A percentile compares a stretch with the other conserved stretches of the same genome.
phyloP scores from a whole-genome alignment of 1,139 yeast genomes.

The Torulaspora globosa region DNA sequence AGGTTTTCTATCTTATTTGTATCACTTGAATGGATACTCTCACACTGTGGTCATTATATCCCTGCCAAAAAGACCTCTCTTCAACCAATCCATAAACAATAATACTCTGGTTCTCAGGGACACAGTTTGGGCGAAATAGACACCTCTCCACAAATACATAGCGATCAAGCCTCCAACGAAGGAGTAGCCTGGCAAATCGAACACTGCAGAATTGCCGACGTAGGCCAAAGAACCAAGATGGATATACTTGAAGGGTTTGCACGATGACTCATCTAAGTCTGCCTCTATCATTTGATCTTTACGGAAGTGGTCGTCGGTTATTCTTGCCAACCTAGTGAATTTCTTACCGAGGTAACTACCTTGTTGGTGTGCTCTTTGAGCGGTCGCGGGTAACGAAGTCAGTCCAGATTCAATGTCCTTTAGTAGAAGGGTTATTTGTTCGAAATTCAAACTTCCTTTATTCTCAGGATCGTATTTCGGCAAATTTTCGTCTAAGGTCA shows the following conservation, averaged over 20 bases:
- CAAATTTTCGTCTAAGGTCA: conserved; percentile 46
- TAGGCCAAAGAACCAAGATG: conserved; percentile 62
- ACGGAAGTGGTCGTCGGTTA: conserved; percentile 36
- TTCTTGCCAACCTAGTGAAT: conserved; percentile 46
- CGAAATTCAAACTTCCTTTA: conserved; percentile 47
- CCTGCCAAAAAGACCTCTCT: conserved; percentile 59
- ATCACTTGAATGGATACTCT: not conserved
- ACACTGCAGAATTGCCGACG: conserved; percentile 61
- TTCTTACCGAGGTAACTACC: conserved; percentile 58
- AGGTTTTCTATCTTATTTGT: not conserved
- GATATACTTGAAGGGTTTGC: conserved; percentile 52
- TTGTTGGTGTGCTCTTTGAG: conserved; percentile 65
- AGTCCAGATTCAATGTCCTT: conserved; percentile 55
- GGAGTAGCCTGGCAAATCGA: conserved; percentile 55
- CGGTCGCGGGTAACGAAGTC: conserved; percentile 64
- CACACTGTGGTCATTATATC: conserved; percentile 44
- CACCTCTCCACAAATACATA: conserved; percentile 64
- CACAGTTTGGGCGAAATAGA: conserved; percentile 60
- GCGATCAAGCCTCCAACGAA: conserved; percentile 59
- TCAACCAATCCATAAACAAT: conserved; percentile 59
- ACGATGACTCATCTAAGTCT: conserved; percentile 45
- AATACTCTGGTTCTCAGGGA: conserved; percentile 55
- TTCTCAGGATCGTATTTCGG: conserved; percentile 47
- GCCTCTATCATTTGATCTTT: conserved; percentile 12
- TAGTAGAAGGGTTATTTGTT: conserved; percentile 47